Conservation (phyloP, 73 alveolate species). For the Paramecium sexaurelia region DNA sequence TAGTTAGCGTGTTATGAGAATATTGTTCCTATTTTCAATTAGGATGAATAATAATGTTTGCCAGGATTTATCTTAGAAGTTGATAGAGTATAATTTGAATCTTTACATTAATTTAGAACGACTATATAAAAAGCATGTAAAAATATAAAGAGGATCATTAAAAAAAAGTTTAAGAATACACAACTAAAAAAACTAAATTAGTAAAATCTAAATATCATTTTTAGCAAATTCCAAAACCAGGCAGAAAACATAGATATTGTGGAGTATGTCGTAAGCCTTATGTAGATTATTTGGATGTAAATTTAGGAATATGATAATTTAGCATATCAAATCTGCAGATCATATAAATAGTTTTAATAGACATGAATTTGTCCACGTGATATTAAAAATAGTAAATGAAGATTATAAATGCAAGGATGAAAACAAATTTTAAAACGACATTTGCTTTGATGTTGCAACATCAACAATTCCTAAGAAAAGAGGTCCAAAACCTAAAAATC, state of each 20-base stretch:
- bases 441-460: neutral
- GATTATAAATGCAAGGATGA: slow-evolving; percentile 29
- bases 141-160: slow-evolving; percentile 54
- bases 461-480: neutral
- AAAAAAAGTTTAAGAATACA: slow-evolving; percentile 45
- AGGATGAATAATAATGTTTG: slow-evolving; percentile 22
- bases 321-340: slow-evolving; percentile 56
- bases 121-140: slow-evolving; percentile 9
- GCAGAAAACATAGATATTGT: slow-evolving; percentile 57
- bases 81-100: slow-evolving; percentile 19
- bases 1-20: slow-evolving; percentile 33
- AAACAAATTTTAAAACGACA: neutral
- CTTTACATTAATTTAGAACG: neutral
- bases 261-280: slow-evolving; percentile 58
- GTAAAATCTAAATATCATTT: neutral
- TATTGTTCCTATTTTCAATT: slow-evolving; percentile 28
- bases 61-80: slow-evolving; percentile 53
- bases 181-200: slow-evolving; percentile 11
- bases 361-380: slow-evolving; percentile 45
- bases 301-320: neutral
- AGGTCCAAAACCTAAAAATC: slow-evolving; percentile 12
- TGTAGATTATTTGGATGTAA: slow-evolving; percentile 48
- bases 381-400: neutral
- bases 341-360: neutral
- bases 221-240: slow-evolving; percentile 47